Evolutionary conservation across 306 rosid species (phyloP).

Genomic region (Clitoria ternatea): DNA sequence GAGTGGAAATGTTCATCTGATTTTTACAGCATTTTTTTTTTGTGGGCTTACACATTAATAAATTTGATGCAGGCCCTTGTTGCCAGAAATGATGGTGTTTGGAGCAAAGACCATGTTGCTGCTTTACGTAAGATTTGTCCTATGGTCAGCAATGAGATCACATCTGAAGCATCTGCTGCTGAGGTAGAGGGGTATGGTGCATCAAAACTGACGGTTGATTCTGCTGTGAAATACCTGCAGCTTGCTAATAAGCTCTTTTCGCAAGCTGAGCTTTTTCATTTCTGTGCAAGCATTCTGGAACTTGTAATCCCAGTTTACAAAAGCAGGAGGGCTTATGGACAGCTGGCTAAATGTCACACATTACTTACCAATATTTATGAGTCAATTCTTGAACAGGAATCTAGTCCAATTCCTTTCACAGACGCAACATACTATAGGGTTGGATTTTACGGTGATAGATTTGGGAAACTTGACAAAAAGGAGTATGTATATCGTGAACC

Average conservation of each 20-base stretch:
- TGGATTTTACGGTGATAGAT: constrained; percentile 88
- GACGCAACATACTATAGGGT: constrained; percentile 97
- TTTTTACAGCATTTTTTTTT: neutral
- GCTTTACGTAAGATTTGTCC: constrained; percentile 94
- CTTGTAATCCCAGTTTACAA: constrained; percentile 94
- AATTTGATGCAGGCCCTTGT: constrained; percentile 77
- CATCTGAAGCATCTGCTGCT: constrained; percentile 96
- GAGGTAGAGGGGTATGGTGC: constrained; percentile 99
- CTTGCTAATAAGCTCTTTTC: constrained; percentile 97
- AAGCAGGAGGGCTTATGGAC: constrained; percentile 91
- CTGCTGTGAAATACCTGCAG: constrained; percentile 95
- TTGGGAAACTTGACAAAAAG: constrained; percentile 81
- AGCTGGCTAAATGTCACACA: constrained; percentile 90
- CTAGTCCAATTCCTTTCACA: constrained; percentile 93
- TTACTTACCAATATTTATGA: constrained; percentile 79
- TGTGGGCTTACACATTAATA: neutral
- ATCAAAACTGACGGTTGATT: constrained; percentile 89
- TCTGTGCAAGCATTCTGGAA: constrained; percentile 95
- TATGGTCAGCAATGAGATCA: constrained; percentile 91
- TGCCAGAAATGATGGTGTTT: constrained; percentile 96
- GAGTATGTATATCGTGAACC: constrained; percentile 95
- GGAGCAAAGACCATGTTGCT: constrained; percentile 94
- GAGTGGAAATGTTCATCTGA: constrained; percentile 1
- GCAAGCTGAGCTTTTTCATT: constrained; percentile 96
- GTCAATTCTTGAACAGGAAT: constrained; percentile 94